Evolutionary conservation across 306 rosid genomes (phyloP).

Genomic region (Rosa lucieae): DNA sequence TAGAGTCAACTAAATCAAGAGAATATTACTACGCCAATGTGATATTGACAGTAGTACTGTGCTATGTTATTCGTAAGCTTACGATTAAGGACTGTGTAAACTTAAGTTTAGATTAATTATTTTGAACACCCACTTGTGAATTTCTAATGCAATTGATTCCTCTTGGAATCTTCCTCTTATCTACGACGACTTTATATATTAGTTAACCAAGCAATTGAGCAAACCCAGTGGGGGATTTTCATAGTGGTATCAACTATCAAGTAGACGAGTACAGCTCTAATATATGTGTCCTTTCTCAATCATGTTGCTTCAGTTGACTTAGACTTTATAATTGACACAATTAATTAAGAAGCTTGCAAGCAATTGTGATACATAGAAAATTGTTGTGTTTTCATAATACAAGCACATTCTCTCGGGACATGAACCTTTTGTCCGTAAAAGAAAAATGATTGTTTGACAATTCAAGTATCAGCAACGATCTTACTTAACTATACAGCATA

Average conservation of each 20-base stretch:
- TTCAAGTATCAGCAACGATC: too few species aligned
- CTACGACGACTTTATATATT: not conserved
- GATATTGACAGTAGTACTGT: not conserved
- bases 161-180: not conserved
- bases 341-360: not conserved
- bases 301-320: not conserved
- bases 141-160: not conserved
- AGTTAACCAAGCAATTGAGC: too few species aligned
- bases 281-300: not conserved
- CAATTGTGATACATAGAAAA: not conserved
- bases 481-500: too few species aligned
- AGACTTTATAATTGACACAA: not conserved
- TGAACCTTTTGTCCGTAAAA: not conserved
- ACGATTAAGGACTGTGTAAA: too few species aligned
- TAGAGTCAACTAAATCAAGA: not conserved
- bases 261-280: not conserved
- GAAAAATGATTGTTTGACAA: too few species aligned
- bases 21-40: not conserved
- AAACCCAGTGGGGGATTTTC: too few species aligned
- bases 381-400: not conserved
- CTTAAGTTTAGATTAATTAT: too few species aligned
- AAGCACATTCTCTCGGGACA: not conserved
- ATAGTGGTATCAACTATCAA: not conserved
- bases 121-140: not conserved
- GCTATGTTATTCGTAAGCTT: not conserved